These are phyloP conservation scores for Colletotrichum sublineola DNA, from an alignment of 2,329 filamentous ascomycete species.

Conservation along the genomic window DNA sequence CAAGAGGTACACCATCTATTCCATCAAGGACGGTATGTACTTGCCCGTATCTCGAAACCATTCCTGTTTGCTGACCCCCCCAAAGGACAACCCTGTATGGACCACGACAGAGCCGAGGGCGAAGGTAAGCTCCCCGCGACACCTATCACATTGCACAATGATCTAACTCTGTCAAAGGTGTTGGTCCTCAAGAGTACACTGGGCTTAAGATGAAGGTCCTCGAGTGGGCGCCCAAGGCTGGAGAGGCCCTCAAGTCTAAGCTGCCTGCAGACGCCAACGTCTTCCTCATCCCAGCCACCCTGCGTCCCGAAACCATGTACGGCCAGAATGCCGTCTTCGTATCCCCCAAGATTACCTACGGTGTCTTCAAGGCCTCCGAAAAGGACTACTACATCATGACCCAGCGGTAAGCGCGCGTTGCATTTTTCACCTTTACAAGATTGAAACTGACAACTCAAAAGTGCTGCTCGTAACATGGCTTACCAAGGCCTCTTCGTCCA, in stretches of 20 bases:
- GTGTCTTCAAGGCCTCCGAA: slow-evolving; percentile 83
- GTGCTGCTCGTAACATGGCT: slow-evolving; percentile 92
- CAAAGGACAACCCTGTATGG: slow-evolving; percentile 68
- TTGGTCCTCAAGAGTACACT: slow-evolving; percentile 70
- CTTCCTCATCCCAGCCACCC: slow-evolving; percentile 91
- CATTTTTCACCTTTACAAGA: no score
- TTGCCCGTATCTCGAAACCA: not conserved
- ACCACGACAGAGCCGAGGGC: slow-evolving; percentile 62
- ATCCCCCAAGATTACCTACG: slow-evolving; percentile 89
- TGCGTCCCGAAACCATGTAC: slow-evolving; percentile 98
- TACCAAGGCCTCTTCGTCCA: slow-evolving; percentile 88
- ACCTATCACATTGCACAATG: no score
- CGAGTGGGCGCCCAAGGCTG: slow-evolving; percentile 86
- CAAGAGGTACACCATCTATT: slow-evolving; percentile 94
- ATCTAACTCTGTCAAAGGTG: slow-evolving; percentile 21
- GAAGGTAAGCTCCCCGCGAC: slow-evolving; percentile 49
- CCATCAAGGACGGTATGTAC: slow-evolving; percentile 68
- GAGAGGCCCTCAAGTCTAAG: slow-evolving; percentile 79
- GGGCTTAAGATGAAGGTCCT: slow-evolving; percentile 91
- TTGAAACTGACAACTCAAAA: not conserved
- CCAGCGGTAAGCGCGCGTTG: slow-evolving; percentile 64
- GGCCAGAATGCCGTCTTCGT: slow-evolving; percentile 97
- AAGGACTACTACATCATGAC: slow-evolving; percentile 89
- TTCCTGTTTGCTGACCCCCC: slow-evolving; percentile 32
- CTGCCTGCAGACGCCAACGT: slow-evolving; percentile 83